Evolutionary conservation across 768 basidiomycete genomes (phyloP).

Genomic region (Pulveroboletus ravenelii): DNA sequence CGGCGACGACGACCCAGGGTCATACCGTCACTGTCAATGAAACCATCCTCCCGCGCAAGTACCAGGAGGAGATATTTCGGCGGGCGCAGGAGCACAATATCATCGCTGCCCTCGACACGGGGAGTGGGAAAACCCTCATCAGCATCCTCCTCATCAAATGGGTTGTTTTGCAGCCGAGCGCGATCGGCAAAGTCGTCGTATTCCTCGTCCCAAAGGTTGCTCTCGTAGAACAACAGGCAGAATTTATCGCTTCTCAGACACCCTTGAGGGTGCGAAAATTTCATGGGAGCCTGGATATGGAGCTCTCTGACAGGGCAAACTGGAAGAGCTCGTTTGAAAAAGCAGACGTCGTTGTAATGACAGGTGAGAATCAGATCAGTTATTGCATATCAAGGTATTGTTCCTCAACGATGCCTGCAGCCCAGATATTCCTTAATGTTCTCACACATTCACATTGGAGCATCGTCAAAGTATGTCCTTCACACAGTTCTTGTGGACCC

Average conservation of each 20-base stretch:
- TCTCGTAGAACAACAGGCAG: conserved; percentile 77
- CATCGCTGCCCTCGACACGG: conserved; percentile 57
- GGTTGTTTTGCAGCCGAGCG: conserved; percentile 50
- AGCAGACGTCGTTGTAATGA: conserved; percentile 81
- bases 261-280: conserved; percentile 64
- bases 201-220: conserved; percentile 86
- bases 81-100: conserved; percentile 49
- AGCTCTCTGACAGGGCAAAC: conserved; percentile 57
- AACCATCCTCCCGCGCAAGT: conserved; percentile 43
- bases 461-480: conserved; percentile 47
- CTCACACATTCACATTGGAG: conserved; percentile 80
- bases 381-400: background rate
- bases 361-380: conserved; percentile 44
- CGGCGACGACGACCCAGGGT: conserved; percentile 22
- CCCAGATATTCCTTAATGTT: conserved; percentile 78
- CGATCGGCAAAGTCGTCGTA: conserved; percentile 57
- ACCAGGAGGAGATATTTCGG: conserved; percentile 53
- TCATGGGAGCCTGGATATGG: conserved; percentile 66
- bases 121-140: conserved; percentile 59
- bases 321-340: conserved; percentile 63
- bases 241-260: conserved; percentile 61
- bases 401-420: conserved; percentile 33
- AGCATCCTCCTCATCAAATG: conserved; percentile 68
- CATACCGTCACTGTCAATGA: conserved; percentile 31
- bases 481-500: background rate